Conservation (phyloP, 2,329 filamentous ascomycete genomes). For the Chaetomium strumarium region DNA sequence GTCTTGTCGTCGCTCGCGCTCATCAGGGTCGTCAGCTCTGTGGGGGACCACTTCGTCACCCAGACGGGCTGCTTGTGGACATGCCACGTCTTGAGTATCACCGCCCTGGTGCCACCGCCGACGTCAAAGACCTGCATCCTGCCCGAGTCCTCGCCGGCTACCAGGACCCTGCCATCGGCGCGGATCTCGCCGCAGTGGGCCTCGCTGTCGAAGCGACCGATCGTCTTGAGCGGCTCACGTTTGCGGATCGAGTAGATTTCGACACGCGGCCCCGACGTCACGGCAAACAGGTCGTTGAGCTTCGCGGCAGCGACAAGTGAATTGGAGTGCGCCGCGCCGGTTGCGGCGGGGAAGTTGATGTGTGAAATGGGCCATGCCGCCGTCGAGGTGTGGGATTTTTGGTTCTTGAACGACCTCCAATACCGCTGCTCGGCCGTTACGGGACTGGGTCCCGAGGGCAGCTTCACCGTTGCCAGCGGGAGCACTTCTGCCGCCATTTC, state of each 20-base stretch:
- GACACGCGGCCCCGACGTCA: slow-evolving; percentile 88
- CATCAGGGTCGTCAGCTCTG: slow-evolving; percentile 79
- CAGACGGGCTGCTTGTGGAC: slow-evolving; percentile 93
- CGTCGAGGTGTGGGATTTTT: slow-evolving; percentile 82
- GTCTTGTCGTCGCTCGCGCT: slow-evolving; percentile 89
- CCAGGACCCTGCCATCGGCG: slow-evolving; percentile 79
- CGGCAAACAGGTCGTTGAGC: slow-evolving; percentile 72
- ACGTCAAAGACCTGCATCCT: slow-evolving; percentile 95
- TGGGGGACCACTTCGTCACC: slow-evolving; percentile 85
- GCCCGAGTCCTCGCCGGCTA: slow-evolving; percentile 87
- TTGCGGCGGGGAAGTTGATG: slow-evolving; percentile 64
- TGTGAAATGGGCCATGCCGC: slow-evolving; percentile 86
- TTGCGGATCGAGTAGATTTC: slow-evolving; percentile 92
- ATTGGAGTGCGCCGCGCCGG: slow-evolving; percentile 35
- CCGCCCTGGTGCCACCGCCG: slow-evolving; percentile 57
- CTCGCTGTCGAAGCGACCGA: slow-evolving; percentile 87
- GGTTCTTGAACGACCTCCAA: slow-evolving; percentile 93
- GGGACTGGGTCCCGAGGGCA: slow-evolving; percentile 74
- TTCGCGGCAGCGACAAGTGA: slow-evolving; percentile 39
- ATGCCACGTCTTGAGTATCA: slow-evolving; percentile 92
- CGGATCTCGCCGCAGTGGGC: slow-evolving; percentile 86
- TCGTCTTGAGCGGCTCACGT: slow-evolving; percentile 86
- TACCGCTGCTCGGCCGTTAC: slow-evolving; percentile 90
- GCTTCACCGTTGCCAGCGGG: slow-evolving; percentile 73
- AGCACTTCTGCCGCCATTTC: slow-evolving; percentile 81